A percentile compares a stretch with the other conserved stretches of the same genome.
These are phyloP conservation scores for Ogataea trehalophila DNA, from an alignment of 805 yeast genomes.

Conservation along the genomic window DNA sequence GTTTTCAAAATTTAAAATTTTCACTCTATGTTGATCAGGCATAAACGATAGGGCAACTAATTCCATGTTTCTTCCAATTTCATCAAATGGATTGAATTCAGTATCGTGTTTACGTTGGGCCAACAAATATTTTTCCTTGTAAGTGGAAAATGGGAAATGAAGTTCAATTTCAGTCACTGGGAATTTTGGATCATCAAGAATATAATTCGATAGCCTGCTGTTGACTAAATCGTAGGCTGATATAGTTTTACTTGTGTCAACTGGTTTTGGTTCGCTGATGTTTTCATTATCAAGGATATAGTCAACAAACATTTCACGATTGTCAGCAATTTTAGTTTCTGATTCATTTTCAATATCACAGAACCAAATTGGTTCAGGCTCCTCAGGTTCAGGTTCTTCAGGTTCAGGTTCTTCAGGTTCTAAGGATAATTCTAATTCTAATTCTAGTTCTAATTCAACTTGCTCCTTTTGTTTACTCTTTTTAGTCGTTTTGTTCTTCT, in stretches of 20 bases:
- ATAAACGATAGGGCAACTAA: conserved; percentile 35
- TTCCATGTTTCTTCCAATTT: conserved; percentile 50
- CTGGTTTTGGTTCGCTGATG: conserved; percentile 3
- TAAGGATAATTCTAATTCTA: conserved; percentile 1
- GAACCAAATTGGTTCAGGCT: conserved; percentile 19
- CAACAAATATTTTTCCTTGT: conserved; percentile 45
- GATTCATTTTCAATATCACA: conserved; percentile 14
- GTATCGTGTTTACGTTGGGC: conserved; percentile 50
- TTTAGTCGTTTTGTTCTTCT: conserved; percentile 8
- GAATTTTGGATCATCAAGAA: conserved; percentile 25
- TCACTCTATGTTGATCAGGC: conserved; percentile 31
- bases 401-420: not conserved
- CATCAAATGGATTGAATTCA: conserved; percentile 56
- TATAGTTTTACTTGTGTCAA: conserved; percentile 6
- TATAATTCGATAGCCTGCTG: conserved; percentile 20
- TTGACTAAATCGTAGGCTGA: conserved; percentile 19
- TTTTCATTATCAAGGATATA: conserved; percentile 19
- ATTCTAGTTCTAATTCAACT: not conserved
- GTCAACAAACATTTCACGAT: conserved; percentile 18
- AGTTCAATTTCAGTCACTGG: conserved; percentile 24
- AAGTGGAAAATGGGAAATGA: conserved; percentile 39
- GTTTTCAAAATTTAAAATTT: conserved; percentile 31
- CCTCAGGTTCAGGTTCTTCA: not conserved
- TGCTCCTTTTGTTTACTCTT: conserved; percentile 1
- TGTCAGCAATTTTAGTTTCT: conserved; percentile 10